Conservation (phyloP, 306 rosid species). For the Medicago truncatula region DNA sequence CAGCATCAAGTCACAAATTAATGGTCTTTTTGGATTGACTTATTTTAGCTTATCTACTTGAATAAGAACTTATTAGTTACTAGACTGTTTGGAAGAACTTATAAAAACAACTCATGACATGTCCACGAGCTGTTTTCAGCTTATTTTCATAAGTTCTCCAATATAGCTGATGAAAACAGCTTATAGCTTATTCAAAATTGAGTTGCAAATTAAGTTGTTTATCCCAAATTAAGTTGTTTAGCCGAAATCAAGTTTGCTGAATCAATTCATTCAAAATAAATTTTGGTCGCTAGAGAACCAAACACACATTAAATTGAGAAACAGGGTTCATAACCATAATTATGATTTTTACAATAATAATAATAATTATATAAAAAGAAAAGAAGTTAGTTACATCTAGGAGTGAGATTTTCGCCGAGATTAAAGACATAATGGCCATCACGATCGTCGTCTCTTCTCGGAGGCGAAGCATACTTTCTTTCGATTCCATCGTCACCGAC, state of each 20-base stretch:
- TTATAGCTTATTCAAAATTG: too few relatives aligned
- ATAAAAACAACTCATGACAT: too few relatives aligned
- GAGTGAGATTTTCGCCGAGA: slow-evolving; percentile 93
- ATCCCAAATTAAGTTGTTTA: too few relatives aligned
- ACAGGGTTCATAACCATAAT: not conserved
- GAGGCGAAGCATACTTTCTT: slow-evolving; percentile 72
- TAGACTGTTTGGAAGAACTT: too few relatives aligned
- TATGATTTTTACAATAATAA: not conserved
- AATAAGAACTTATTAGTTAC: too few relatives aligned
- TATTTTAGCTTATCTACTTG: too few relatives aligned
- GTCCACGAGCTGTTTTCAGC: too few relatives aligned
- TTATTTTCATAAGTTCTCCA: too few relatives aligned
- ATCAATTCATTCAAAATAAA: not conserved
- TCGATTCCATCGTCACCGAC: slow-evolving; percentile 48
- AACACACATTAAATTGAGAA: not conserved
- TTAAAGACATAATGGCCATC: slow-evolving; percentile 88
- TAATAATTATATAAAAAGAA: not conserved
- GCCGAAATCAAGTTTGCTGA: too few relatives aligned
- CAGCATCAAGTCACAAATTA: not conserved
- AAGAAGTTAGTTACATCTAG: slow-evolving; percentile 69
- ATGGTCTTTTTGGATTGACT: not conserved
- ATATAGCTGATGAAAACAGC: too few relatives aligned
- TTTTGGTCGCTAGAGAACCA: not conserved
- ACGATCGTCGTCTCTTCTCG: slow-evolving; percentile 89
- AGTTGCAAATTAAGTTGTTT: too few relatives aligned